Base-by-base conservation (phyloP, 176 grass and related monocot species). In the Chrysopogon serrulatus region DNA sequence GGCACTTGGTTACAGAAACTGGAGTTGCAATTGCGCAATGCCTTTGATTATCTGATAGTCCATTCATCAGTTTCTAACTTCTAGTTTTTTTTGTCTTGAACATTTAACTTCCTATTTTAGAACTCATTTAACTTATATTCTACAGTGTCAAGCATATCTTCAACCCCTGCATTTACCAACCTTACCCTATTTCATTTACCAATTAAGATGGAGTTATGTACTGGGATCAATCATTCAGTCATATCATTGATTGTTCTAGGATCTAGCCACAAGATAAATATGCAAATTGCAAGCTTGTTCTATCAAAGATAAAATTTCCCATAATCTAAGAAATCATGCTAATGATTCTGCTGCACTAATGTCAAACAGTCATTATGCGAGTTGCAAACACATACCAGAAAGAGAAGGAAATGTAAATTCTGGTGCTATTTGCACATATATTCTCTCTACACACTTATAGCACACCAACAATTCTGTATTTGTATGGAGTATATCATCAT, bases 261-360 rank as follows among this genome's bases (percentile, higher is more conserved):
- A 6, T 65, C 39, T 48, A 79, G 31, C 18, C 7, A 10, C 26
- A 48, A 37, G 9, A 53, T 56, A 42, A 33, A 79, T 63, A 35
- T 62, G 39, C 36, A 78, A 62, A 69, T 5, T 79, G 28, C 24
- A n/a, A 49, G 6, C 67, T 86, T 64, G 24, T 44, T 68, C 42
- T 24, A 34, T 48, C 65, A 62, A 49, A 32, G 6, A 48, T 75
- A 27, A 4, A 67, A 9, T 74, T 71, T 66, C 40, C 13, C 31
- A 39, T 19, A 36, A 79, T 84, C 24, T 83, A 79, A 59, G 37
- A 80, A 81, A 48, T 40, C 40, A 60, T 61, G 44, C 12, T 26
- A 80, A 68, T 4, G 31, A 30, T 83, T 78, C 39, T 63, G 63
- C 23, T 42, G 65, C 39, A 27, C 62, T 40, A 78, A 27, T 37